Evolutionary conservation across 2,329 filamentous ascomycete genomes (phyloP), one percentile per base, ranked within the genome.

Genomic region (Leptographium lundbergii): DNA sequence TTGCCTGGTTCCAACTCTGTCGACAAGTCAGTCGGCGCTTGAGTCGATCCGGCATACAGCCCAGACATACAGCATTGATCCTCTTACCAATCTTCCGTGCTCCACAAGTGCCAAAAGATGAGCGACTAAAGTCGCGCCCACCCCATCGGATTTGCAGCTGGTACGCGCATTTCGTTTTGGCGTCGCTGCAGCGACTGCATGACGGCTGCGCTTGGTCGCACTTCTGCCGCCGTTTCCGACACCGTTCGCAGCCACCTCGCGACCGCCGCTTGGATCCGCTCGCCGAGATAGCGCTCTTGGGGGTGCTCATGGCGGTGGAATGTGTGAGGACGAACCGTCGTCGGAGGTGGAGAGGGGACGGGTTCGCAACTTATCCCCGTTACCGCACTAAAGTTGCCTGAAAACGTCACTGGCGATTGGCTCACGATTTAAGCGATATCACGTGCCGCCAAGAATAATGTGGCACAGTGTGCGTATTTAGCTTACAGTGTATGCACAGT

Each of bases 181-280:
- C 56, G 24, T 32, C 34, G 17, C 36, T 36, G 47, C 56, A 57
- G 10, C 56, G 48, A 2, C 22, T 22, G 48, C 56, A 57, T 1
- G 48, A 14, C 19, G 56, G 56, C 48, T 57, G 56, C 14, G 14
- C 24, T 24, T 57, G 27, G 36, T 57, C 56, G 48, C 56, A 57
- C 32, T 57, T 57, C 29, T 57, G 56, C 34, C 56, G 56, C 25
- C 56, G 56, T 6, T 25, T 48, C 47, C 56, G 19, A 22, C 56
- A 57, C 14, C 56, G 56, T 34, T 53, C 56, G 11, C 56, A 57
- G 32, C 56, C 56, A 11, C 56, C 56, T 14, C 56, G 56, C 22
- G 56, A 57, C 22, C 56, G 56, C 11, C 39, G 47, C 48, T 39
- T 39, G 14, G 47, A 32, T 4, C 24, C 17, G 27, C 25, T 32